Conservation (phyloP, 805 yeast species). For the Monosporozyma aerobia region DNA sequence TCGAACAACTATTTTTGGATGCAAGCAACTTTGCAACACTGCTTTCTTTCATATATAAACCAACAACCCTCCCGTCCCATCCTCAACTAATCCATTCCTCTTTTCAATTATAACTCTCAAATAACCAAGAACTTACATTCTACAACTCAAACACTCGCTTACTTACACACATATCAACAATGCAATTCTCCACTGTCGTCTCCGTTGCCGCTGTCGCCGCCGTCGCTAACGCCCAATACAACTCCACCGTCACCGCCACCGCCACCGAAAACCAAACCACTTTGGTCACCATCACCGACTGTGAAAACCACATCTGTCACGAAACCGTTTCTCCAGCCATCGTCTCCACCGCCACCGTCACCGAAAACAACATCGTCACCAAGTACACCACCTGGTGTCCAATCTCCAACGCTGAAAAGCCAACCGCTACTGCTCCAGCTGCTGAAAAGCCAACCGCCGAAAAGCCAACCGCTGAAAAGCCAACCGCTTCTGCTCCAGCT, state of each 20-base stretch:
- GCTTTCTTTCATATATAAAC: too few species aligned
- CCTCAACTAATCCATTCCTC: background rate
- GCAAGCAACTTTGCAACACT: too few species aligned
- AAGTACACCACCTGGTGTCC: conserved; percentile 29
- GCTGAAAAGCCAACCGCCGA: conserved; percentile 17
- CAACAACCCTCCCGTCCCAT: background rate
- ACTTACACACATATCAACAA: conserved; percentile 12
- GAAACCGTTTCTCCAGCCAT: conserved; percentile 30
- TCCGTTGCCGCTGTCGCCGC: conserved; percentile 30
- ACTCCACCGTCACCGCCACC: conserved; percentile 20
- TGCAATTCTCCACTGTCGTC: conserved; percentile 36
- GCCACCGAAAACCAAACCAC: conserved; percentile 23
- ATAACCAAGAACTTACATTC: background rate
- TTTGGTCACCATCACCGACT: conserved; percentile 31
- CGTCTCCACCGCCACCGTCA: conserved; percentile 29
- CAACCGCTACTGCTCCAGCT: conserved; percentile 24
- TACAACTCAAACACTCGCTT: conserved; percentile 1
- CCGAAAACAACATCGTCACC: conserved; percentile 23
- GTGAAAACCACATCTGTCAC: conserved; percentile 26
- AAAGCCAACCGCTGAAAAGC: conserved; percentile 24
- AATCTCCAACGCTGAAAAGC: conserved; percentile 14
- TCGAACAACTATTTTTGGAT: too few species aligned
- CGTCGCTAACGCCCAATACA: conserved; percentile 26
- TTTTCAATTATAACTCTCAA: background rate
- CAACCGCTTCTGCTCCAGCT: conserved; percentile 19